phyloP scores from a whole-genome alignment of 192 early-diverging fungal species.

The Entomortierella beljakovae region DNA sequence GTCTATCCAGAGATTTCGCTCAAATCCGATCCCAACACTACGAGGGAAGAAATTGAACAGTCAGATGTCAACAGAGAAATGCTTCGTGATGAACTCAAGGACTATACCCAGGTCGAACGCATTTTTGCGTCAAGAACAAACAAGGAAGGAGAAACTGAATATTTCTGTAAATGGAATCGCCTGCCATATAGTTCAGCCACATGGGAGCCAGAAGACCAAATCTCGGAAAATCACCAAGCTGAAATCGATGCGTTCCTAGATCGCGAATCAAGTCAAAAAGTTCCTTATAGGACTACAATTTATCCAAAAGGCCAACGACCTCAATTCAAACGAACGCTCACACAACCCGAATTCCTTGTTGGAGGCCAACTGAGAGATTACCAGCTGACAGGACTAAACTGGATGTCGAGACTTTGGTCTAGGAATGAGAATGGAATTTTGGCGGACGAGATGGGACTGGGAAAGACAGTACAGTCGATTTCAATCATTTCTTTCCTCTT shows the following conservation, averaged over 20 bases:
- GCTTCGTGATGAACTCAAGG: slow-evolving; percentile 81
- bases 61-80: slow-evolving; percentile 87
- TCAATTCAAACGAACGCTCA: slow-evolving; percentile 78
- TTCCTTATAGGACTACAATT: slow-evolving; percentile 79
- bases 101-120: slow-evolving; percentile 91
- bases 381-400: slow-evolving; percentile 94
- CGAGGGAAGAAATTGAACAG: slow-evolving; percentile 91
- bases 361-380: slow-evolving; percentile 96
- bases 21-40: slow-evolving; percentile 60
- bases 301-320: slow-evolving; percentile 70
- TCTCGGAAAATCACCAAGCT: slow-evolving; percentile 75
- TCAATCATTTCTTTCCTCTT: slow-evolving; percentile 92
- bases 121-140: slow-evolving; percentile 78
- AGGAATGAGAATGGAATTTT: slow-evolving; percentile 96
- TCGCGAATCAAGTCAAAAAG: slow-evolving; percentile 73
- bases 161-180: slow-evolving; percentile 93
- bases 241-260: slow-evolving; percentile 91
- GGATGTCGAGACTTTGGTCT: slow-evolving; percentile 97
- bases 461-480: slow-evolving; percentile 98
- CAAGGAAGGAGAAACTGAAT: slow-evolving; percentile 73
- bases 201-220: slow-evolving; percentile 86
- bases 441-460: slow-evolving; percentile 96
- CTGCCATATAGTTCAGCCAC: slow-evolving; percentile 90
- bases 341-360: slow-evolving; percentile 84
- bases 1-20: slow-evolving; percentile 70